Evolutionary conservation across 73 alveolate species (phyloP).

Genomic region (Effrenium voratum): DNA sequence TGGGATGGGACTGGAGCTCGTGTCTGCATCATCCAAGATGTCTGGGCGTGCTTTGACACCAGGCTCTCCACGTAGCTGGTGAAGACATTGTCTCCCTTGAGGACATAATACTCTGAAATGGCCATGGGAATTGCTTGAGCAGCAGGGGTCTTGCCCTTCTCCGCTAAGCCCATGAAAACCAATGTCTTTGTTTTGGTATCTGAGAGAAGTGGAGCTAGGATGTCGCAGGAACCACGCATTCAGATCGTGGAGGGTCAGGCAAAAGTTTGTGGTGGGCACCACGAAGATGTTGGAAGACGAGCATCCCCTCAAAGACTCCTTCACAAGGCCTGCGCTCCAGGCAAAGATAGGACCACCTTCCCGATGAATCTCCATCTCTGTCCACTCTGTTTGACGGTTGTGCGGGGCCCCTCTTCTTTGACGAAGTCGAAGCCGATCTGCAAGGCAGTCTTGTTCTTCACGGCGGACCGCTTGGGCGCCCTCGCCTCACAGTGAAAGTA

Average conservation of each 20-base stretch:
- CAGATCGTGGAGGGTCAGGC: slow-evolving; percentile 63
- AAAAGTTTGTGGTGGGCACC: neutral
- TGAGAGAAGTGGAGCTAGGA: slow-evolving; percentile 28
- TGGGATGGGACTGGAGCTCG: slow-evolving; percentile 23
- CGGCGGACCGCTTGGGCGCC: neutral
- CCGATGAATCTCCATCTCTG: slow-evolving; percentile 38
- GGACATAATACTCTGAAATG: slow-evolving; percentile 19
- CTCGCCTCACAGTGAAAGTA: neutral
- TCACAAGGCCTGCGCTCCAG: slow-evolving; percentile 35
- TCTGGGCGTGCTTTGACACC: slow-evolving; percentile 15
- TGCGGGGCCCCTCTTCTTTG: slow-evolving; percentile 1
- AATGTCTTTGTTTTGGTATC: slow-evolving; percentile 24
- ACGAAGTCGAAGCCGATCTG: slow-evolving; percentile 35
- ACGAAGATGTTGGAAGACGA: slow-evolving; percentile 28
- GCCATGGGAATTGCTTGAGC: slow-evolving; percentile 64
- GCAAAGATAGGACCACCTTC: slow-evolving; percentile 17
- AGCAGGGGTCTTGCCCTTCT: slow-evolving; percentile 54
- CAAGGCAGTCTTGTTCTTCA: slow-evolving; percentile 25
- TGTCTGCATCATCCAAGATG: slow-evolving; percentile 53
- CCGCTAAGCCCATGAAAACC: slow-evolving; percentile 27
- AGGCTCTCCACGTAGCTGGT: slow-evolving; percentile 71
- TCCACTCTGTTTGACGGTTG: neutral
- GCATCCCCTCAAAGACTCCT: slow-evolving; percentile 37
- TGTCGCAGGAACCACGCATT: slow-evolving; percentile 12
- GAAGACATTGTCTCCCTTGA: neutral